A percentile compares a stretch with the other conserved stretches of the same genome.
These are phyloP conservation scores for Fraxinus sp. DNA, from an alignment of 305 asterid species.

Conservation along the genomic window DNA sequence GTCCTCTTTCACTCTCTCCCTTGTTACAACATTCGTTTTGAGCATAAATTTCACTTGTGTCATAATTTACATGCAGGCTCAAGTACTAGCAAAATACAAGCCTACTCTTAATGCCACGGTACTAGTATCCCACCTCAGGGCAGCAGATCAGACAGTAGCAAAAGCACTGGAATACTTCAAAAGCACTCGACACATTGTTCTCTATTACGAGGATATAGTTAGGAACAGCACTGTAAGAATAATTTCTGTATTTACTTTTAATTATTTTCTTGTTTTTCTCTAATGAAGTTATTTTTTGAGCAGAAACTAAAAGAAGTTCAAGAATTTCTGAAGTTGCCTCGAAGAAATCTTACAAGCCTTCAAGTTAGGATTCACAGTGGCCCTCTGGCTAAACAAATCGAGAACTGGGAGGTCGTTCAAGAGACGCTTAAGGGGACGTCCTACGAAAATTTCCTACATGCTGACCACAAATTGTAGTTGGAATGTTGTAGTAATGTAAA, in stretches of 20 bases:
- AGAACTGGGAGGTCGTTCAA: conserved; percentile 52
- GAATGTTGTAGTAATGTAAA: background rate
- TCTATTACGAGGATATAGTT: conserved; percentile 68
- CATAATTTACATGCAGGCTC: conserved; percentile 46
- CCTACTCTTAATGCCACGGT: conserved; percentile 47
- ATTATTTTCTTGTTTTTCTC: background rate
- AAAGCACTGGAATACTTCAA: conserved; percentile 58
- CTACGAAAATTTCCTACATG: conserved; percentile 38
- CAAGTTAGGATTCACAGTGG: conserved; percentile 83
- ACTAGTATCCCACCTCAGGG: conserved; percentile 43
- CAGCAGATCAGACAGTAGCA: conserved; percentile 33
- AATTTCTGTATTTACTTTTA: background rate
- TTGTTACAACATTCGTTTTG: background rate
- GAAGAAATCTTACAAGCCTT: conserved; percentile 51
- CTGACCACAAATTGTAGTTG: conserved; percentile 31
- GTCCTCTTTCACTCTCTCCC: conserved; percentile 28
- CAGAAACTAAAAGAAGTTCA: conserved; percentile 73
- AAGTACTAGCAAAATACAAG: conserved; percentile 61
- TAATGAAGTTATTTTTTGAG: background rate
- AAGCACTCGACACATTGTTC: conserved; percentile 58
- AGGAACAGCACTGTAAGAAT: conserved; percentile 47
- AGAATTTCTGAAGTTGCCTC: conserved; percentile 62
- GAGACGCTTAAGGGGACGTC: conserved; percentile 53
- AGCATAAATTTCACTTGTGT: background rate
- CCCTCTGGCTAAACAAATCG: conserved; percentile 41